Evolutionary conservation across 2,329 filamentous ascomycete species (phyloP), one percentile per base, ranked within the genome.

Genomic region (Pseudogymnoascus sp.): DNA sequence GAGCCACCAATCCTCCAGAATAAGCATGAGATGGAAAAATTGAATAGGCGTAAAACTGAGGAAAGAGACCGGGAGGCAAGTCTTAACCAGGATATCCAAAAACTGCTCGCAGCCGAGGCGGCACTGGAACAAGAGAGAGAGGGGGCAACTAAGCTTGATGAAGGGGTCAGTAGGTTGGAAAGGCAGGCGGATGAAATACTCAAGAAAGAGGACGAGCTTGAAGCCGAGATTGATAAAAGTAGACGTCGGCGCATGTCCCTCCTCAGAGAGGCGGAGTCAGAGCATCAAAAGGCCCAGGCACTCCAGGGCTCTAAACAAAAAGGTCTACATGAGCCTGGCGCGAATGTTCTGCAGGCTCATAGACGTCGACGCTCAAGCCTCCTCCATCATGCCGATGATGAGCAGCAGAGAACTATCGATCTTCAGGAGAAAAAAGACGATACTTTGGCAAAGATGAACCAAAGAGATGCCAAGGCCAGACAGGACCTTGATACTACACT

Each of bases 71-170:
- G 50, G 5, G 50, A 56, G 50, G 28, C 28, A 12, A 56, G 28
- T 19, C 50, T 56, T 33, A 56, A 56, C 16, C n/a, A 56, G 50
- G 50, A 56, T 56, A 56, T 56, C 6, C 50, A 56, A 56, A 56
- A 56, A 19, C 50, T 56, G 12, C 50, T 56, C 10, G 50, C 28
- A 22, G 50, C 50, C n/a, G n/a, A 33, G 50, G 50, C 50, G 11
- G 16, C 50, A 14, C 28, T 56, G 10, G 50, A 56, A 56, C 50
- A 56, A 14, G 50, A 56, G 10, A 33, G 50, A 3, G 28, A 2
- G 1, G 50, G 50, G n/a, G 28, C 50, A 19, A 56, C 4, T 33
- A 56, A 19, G 28, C 50, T 56, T 22, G 50, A 56, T 56, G n/a
- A 56, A 11, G 28, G 26, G 2, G 16, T 56, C 28, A 56, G 50